Conservation (phyloP, 73 alveolate genomes). For the Paramecium biaurelia region DNA sequence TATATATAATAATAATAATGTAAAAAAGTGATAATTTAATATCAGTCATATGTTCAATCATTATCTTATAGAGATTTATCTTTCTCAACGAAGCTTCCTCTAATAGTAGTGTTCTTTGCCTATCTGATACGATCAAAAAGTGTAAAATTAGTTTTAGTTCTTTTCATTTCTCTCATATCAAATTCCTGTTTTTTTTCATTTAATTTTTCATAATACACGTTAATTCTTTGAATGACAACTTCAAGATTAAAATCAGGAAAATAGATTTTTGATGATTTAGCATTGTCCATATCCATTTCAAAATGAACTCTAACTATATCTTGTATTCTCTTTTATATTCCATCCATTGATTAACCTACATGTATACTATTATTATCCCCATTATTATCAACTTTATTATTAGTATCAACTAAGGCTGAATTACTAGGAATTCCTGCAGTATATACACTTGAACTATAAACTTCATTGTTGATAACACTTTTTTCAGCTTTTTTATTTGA, state of each 20-base stretch:
- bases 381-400: neutral
- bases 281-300: neutral
- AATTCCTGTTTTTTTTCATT: neutral
- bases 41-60: neutral
- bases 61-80: neutral
- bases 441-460: neutral
- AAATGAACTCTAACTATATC: neutral
- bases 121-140: constrained; percentile 14
- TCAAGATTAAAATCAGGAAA: constrained; percentile 31
- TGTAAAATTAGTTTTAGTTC: constrained; percentile 14
- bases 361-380: neutral
- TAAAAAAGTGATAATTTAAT: neutral
- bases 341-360: neutral
- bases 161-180: constrained; percentile 27
- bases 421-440: neutral
- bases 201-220: neutral
- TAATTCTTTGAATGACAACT: neutral
- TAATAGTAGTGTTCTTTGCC: neutral
- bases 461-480: neutral
- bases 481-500: neutral
- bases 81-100: neutral
- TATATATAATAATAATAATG: neutral
- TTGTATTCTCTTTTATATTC: constrained; percentile 1
- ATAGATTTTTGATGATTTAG: neutral
- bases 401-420: neutral